Evolutionary conservation across 371 early-diverging fungal species (phyloP), one percentile per base, ranked within the genome.

Genomic region (Rhizopus arrhizus): DNA sequence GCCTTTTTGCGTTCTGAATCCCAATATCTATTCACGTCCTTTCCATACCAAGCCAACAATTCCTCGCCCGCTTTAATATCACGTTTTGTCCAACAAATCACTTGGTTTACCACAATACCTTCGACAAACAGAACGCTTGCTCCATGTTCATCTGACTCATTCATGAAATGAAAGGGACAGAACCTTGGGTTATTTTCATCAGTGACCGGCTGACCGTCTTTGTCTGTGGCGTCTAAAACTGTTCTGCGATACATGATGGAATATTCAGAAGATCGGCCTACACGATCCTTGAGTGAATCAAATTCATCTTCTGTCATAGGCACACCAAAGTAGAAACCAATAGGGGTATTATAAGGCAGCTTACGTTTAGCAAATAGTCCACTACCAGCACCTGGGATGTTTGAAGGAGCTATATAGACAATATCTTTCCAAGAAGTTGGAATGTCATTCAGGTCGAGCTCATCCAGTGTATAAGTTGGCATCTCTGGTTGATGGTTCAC

Each of bases 161-260:
- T 94, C 90, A 95, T 92, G 66, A 90, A 94, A 66, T 95, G 95
- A 61, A 93, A 93, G 4, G 95, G 93, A 56, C 95, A 95, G 53
- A 82, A 89, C 38, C 87, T 69, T 8, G 73, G 77, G 4, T 88
- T 85, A 7, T 80, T 62, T 5, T 82, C 82, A 57, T 90, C 87
- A 5, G 69, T 80, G 43, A 82, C 88, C 0, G 92, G 92, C 62
- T 77, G 66, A 0, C 93, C 93, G 0, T 80, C 62, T 12, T 85
- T 85, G 48, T 93, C 89, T 4, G 93, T 92, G 5, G 92, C 92
- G 64, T 93, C 93, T 34, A 67, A 15, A 9, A 67, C 68, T 2
- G 89, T 93, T 13, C 84, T 82, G 22, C 90, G 85, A 65, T 91
- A 94, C 86, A 89, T 87, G 60, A 91, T 90, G 5, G 89, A 90